These are phyloP conservation scores for Picea glauca DNA, from an alignment of 75 land plant species.

Conservation along the genomic window DNA sequence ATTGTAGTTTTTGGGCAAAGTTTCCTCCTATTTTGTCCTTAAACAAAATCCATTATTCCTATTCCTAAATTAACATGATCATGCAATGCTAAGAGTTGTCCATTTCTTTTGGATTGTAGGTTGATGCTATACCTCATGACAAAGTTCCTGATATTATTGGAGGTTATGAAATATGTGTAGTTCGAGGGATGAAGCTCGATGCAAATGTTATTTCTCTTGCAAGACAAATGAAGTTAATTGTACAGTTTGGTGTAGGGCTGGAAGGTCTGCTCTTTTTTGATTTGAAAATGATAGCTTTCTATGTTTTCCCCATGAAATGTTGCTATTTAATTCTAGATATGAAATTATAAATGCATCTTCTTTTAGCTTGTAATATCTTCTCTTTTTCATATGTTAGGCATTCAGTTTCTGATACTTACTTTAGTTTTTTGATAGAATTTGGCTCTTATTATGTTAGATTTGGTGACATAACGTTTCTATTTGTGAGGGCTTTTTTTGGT, in stretches of 20 bases:
- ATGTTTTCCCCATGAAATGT: not conserved
- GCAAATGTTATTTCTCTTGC: conserved; percentile 59
- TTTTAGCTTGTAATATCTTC: not conserved
- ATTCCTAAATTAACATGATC: not conserved
- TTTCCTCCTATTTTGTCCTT: not conserved
- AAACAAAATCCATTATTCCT: not conserved
- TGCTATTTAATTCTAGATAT: not conserved
- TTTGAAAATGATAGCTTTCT: not conserved
- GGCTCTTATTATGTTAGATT: not conserved
- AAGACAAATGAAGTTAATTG: conserved; percentile 65
- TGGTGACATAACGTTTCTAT: not conserved
- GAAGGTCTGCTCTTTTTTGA: conserved; percentile 51
- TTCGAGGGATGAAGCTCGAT: conserved; percentile 51
- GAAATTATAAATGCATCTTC: not conserved
- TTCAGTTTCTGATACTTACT: not conserved
- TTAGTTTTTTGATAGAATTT: not conserved
- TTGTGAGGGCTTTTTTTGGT: not conserved
- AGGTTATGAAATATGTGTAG: conserved; percentile 77
- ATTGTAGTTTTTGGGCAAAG: not conserved
- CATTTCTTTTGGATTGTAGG: conserved; percentile 39
- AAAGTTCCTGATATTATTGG: conserved; percentile 56
- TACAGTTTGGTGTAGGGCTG: conserved; percentile 95
- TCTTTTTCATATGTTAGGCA: not conserved
- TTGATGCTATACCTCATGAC: conserved; percentile 61
- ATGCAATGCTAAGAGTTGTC: not conserved